Conservation (phyloP, 129 eudicot genomes). For the Flaveria bidentis region DNA sequence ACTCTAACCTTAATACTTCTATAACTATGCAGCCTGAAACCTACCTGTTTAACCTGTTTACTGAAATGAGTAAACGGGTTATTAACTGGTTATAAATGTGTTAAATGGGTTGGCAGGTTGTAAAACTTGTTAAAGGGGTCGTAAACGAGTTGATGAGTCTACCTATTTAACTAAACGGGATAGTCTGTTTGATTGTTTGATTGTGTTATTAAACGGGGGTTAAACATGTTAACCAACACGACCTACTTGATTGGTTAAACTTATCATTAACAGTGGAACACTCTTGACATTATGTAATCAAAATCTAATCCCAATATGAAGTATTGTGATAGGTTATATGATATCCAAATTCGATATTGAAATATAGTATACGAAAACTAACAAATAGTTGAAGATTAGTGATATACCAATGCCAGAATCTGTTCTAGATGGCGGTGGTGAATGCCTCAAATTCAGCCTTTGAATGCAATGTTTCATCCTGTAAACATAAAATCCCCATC, state of each 20-base stretch:
- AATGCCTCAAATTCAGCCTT: conserved; percentile 95
- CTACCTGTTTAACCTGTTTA: too few species aligned
- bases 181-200: too few species aligned
- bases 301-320: not conserved
- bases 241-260: too few species aligned
- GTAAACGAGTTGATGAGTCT: too few species aligned
- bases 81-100: not conserved
- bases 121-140: too few species aligned
- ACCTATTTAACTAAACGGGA: too few species aligned
- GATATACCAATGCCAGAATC: conserved; percentile 33
- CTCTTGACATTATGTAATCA: too few species aligned
- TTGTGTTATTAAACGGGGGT: too few species aligned
- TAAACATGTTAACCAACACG: too few species aligned
- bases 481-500: conserved; percentile 18
- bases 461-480: conserved; percentile 97
- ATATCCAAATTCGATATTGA: not conserved
- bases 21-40: not conserved
- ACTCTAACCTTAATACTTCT: not conserved
- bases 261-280: too few species aligned
- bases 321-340: not conserved
- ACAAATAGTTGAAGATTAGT: conserved; percentile 9
- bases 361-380: not conserved
- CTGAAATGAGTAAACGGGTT: too few species aligned
- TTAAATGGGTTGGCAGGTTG: too few species aligned
- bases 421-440: conserved; percentile 72